Evolutionary conservation across 306 rosid species (phyloP).

Genomic region (Trifolium subterraneum): DNA sequence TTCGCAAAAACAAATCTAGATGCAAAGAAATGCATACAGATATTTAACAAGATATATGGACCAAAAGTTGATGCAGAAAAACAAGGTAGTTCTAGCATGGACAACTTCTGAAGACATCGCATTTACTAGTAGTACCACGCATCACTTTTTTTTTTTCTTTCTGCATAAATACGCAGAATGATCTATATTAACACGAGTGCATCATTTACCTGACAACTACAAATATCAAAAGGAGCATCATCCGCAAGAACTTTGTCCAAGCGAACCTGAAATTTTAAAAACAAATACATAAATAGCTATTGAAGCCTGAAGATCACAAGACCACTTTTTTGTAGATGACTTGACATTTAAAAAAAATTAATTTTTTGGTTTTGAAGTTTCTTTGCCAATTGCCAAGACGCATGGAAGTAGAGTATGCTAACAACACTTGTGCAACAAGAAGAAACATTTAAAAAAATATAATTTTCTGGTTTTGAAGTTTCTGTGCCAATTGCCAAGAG

Average conservation of each 20-base stretch:
- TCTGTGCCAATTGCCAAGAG: neutral
- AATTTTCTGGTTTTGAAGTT: neutral
- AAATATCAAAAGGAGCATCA: conserved; percentile 88
- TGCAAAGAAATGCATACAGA: conserved; percentile 12
- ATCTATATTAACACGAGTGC: conserved; percentile 19
- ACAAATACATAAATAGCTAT: conserved; percentile 8
- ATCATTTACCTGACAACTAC: conserved; percentile 86
- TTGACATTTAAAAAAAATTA: neutral
- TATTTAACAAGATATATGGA: conserved; percentile 15
- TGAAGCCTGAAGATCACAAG: neutral
- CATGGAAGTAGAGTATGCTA: conserved; percentile 4
- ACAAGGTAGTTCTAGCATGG: conserved; percentile 1
- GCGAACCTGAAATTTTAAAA: conserved; percentile 63
- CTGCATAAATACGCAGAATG: conserved; percentile 10
- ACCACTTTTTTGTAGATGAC: neutral
- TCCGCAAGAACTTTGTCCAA: conserved; percentile 83
- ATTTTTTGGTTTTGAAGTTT: neutral
- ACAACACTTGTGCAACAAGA: neutral
- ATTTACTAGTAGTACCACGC: neutral
- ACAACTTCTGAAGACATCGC: neutral
- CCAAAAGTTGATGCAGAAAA: conserved; percentile 11
- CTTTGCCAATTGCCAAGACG: neutral
- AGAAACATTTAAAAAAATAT: neutral
- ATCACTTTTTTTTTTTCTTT: neutral
- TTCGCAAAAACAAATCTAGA: conserved; percentile 5